These are phyloP conservation scores for Daldinia concentrica DNA, from an alignment of 495 filamentous ascomycete genomes.

Conservation along the genomic window DNA sequence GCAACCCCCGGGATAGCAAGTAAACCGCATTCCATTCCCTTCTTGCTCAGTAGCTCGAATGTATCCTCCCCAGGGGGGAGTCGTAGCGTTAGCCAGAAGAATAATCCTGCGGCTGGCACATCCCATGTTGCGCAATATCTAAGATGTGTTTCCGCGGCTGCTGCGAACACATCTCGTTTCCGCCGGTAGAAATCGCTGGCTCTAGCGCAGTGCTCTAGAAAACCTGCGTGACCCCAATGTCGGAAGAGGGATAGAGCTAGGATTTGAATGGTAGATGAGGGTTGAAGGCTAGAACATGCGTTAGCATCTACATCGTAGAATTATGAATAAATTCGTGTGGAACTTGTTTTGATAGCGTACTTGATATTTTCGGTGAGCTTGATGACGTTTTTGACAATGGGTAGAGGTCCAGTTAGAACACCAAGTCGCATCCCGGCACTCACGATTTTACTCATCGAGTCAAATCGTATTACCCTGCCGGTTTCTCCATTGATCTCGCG, in stretches of 20 bases:
- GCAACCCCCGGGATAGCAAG: constrained; percentile 14
- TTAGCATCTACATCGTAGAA: neutral
- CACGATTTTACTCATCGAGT: constrained; percentile 14
- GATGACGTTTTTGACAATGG: constrained; percentile 11
- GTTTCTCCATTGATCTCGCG: constrained; percentile 13
- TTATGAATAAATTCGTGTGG: neutral
- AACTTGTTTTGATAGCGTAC: neutral
- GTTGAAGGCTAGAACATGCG: constrained; percentile 4
- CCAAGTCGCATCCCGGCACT: constrained; percentile 16
- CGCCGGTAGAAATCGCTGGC: constrained; percentile 14
- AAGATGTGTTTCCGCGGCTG: constrained; percentile 5
- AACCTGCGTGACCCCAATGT: constrained; percentile 10
- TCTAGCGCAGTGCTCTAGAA: constrained; percentile 10
- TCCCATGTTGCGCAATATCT: constrained; percentile 14
- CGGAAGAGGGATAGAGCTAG: constrained; percentile 10
- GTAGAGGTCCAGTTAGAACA: constrained; percentile 5
- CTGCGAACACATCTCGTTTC: constrained; percentile 9
- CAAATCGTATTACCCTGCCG: constrained; percentile 10
- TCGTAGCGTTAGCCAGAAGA: constrained; percentile 13
- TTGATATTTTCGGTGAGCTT: constrained; percentile 19
- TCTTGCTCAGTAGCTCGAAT: constrained; percentile 13
- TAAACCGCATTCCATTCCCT: constrained; percentile 10
- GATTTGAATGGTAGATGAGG: constrained; percentile 13
- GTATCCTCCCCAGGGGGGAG: constrained; percentile 11
- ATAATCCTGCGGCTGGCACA: constrained; percentile 10